A percentile compares a stretch with the other conserved stretches of the same genome.
phyloP scores from a whole-genome alignment of 176 grass and related monocot species.

The Aegilops umbellulata region DNA sequence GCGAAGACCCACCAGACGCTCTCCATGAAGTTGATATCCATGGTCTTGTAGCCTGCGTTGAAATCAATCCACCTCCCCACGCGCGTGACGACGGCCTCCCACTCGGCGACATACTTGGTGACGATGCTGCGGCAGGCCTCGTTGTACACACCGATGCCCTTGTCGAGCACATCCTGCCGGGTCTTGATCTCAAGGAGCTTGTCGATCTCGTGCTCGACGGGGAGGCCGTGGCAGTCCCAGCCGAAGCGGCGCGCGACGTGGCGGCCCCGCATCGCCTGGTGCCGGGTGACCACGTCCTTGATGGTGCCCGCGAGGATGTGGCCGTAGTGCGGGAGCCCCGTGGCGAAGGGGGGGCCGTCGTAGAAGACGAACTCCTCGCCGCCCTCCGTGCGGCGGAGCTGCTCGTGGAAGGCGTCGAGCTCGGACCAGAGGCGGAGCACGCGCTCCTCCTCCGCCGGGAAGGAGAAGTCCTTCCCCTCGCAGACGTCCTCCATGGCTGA shows the following conservation, averaged over 20 bases:
- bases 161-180: no score
- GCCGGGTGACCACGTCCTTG: slow-evolving; percentile 97
- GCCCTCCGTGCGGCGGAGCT: slow-evolving; percentile 74
- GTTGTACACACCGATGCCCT: no score
- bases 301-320: slow-evolving; percentile 95
- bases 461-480: slow-evolving; percentile 87
- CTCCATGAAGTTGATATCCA: slow-evolving; percentile 84
- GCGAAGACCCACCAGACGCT: slow-evolving; percentile 89
- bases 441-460: slow-evolving; percentile 62
- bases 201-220: no score
- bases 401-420: slow-evolving; percentile 73
- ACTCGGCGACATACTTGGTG: no score
- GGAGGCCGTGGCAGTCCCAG: no score
- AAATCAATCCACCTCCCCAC: no score
- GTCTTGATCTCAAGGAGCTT: no score
- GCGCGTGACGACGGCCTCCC: no score
- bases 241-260: no score
- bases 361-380: slow-evolving; percentile 96
- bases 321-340: slow-evolving; percentile 87
- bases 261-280: slow-evolving; percentile 24
- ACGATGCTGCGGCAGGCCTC: no score
- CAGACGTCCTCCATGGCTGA: slow-evolving; percentile 61
- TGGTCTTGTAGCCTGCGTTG: no score
- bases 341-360: slow-evolving; percentile 89
- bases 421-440: slow-evolving; percentile 54